phyloP scores from a whole-genome alignment of 352 stramenopile genomes.

The Phytophthora agathidicida region DNA sequence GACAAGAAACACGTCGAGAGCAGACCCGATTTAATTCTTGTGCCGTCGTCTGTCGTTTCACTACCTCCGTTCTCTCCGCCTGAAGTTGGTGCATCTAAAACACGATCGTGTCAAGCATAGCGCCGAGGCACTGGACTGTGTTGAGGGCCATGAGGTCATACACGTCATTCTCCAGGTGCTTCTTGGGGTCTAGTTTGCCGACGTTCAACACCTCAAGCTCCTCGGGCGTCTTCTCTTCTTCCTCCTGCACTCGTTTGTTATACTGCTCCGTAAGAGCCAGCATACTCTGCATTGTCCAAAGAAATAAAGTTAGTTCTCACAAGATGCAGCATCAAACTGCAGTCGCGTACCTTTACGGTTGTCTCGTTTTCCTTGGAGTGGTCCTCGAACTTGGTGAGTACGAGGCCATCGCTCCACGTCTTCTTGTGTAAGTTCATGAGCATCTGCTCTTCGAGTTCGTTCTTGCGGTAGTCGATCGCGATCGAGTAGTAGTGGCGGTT shows the following conservation, averaged over 20 bases:
- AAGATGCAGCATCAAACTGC: background rate
- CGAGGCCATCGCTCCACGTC: constrained; percentile 96
- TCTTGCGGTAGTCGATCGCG: constrained; percentile 98
- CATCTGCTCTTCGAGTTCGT: constrained; percentile 99
- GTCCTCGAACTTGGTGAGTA: constrained; percentile 96
- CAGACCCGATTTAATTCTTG: constrained; percentile 24
- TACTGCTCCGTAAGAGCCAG: constrained; percentile 96
- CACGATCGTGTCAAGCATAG: constrained; percentile 99
- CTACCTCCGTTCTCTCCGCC: constrained; percentile 14
- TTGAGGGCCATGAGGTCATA: constrained; percentile 98
- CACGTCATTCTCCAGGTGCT: constrained; percentile 94
- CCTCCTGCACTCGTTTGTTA: constrained; percentile 95
- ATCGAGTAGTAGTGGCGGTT: constrained; percentile 99
- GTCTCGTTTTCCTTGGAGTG: constrained; percentile 93
- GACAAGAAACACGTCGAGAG: constrained; percentile 18
- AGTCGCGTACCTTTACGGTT: constrained; percentile 85
- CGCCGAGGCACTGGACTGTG: constrained; percentile 98
- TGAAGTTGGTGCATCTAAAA: constrained; percentile 83
- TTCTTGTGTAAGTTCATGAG: constrained; percentile 99
- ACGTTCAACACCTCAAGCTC: constrained; percentile 98
- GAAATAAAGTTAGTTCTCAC: constrained; percentile 74
- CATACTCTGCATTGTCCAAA: constrained; percentile 75
- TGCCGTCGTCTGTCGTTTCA: constrained; percentile 13
- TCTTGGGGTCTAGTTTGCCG: constrained; percentile 97
- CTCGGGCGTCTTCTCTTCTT: constrained; percentile 97